Evolutionary conservation across 2,329 filamentous ascomycete species (phyloP), one percentile per base, ranked within the genome.

Genomic region (Diaporthe velutina): DNA sequence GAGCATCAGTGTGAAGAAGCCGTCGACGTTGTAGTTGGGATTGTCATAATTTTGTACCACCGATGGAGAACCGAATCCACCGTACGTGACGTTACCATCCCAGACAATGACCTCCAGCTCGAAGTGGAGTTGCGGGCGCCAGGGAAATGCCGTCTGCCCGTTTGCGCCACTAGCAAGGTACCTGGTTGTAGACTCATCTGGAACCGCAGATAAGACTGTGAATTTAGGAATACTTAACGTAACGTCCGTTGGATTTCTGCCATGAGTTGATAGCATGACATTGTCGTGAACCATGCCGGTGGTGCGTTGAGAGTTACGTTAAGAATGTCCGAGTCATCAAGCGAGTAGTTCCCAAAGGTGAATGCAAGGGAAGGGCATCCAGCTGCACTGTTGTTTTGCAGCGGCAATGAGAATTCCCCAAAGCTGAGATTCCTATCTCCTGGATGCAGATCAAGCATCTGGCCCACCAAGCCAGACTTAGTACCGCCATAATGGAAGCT

Each of bases 81-180:
- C 38, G 25, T 19, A 64, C 0, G 60, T 48, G 1, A 33, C 2
- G 5, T 64, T 33, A 25, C 60, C 28, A 25, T 64, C 60, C 60
- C 7, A 22, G 4, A 64, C n/a, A 9, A 33, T 30, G 4, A 64
- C 60, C 40, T 64, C 60, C 9, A 22, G 17, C 25, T 64, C 15
- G 28, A 64, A 64, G 9, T 64, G 60, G 60, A 64, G 25, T 25
- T 64, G 60, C 19, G 60, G 60, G 25, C 60, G 60, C 60, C 60
- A 64, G 8, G 40, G 3, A 35, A 64, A 64, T 17, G 38, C 60
- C 0, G 25, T 64, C 25, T 64, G 3, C 15, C 60, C 40, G 40
- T 33, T n/a, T 7, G 38, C 17, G 8, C 40, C 60, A 12, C 60
- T 64, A 25, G 60, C 40, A 13, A 61, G 58, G 45, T 61, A 61